Evolutionary conservation across 78 protist species (phyloP).

Genomic region (Diacronema lutheri): DNA sequence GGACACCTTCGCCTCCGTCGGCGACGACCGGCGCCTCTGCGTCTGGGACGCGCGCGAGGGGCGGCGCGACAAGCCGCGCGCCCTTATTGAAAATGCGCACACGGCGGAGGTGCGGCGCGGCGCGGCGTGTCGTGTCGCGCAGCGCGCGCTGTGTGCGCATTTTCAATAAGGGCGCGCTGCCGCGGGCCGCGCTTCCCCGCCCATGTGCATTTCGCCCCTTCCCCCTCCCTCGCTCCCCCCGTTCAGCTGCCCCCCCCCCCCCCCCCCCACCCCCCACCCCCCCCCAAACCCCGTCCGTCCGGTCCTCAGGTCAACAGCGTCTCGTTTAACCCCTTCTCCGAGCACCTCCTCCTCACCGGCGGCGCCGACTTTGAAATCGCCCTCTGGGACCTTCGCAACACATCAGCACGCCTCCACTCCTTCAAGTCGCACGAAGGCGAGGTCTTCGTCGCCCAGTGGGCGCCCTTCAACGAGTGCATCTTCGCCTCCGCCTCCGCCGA

Average conservation of each 20-base stretch:
- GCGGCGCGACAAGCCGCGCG: background rate
- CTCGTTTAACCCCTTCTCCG: background rate
- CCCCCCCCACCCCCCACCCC: no score
- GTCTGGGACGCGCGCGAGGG: constrained; percentile 39
- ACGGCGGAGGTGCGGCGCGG: no score
- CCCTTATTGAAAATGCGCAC: no score
- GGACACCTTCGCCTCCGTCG: constrained; percentile 74
- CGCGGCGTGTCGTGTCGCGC: no score
- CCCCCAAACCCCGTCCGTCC: no score
- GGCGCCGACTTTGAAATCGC: background rate
- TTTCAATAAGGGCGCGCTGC: no score
- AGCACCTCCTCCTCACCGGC: background rate
- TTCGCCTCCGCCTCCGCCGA: constrained; percentile 64
- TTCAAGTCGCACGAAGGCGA: constrained; percentile 55
- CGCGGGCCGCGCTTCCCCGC: no score
- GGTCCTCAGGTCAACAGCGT: background rate
- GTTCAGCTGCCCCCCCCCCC: no score
- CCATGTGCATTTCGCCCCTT: no score
- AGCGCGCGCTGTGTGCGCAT: no score
- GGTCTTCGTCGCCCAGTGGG: constrained; percentile 53
- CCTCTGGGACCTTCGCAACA: constrained; percentile 28
- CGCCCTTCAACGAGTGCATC: constrained; percentile 84
- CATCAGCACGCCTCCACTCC: constrained; percentile 55
- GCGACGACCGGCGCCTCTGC: constrained; percentile 71
- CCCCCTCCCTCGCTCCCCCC: no score